Base-by-base conservation (phyloP, 1,284 basidiomycete species). In the Paramarasmius palmivorus region DNA sequence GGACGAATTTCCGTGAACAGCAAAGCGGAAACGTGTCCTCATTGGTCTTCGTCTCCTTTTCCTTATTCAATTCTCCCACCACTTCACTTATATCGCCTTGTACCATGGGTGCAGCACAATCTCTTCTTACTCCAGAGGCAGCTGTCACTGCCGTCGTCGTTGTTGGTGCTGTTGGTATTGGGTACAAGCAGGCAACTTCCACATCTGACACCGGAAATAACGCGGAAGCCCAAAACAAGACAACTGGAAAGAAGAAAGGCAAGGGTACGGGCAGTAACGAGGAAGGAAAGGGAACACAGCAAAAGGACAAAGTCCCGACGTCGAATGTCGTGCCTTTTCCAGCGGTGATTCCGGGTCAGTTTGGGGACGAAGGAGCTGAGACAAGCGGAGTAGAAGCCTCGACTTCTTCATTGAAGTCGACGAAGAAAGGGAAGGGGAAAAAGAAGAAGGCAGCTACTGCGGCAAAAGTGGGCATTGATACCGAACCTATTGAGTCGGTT, bases 381-480 rank as follows among this genome's bases (percentile, higher is more conserved):
- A 56, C 35, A 9, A 61, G 59, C 29, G 56, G 52, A 2, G 44
- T 32, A 20, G 38, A 17, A 17, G 25, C 42, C 19, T 19, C 52
- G 29, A 35, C 46, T 32, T 48, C 48, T 15, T 32, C 51, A 20
- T 32, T 49, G 41, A 49, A 36, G 34, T 51, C 40, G 22, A 58
- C 52, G 25, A 53, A 52, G 50, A 58, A 55, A 44, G 46, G 38
- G 23, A 49, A 49, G 19, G 45, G 29, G n/a, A 50, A 50, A 17
- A 55, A 58, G 36, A 35, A 22, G 15, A 39, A 22, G 39, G 35
- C 26, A 3, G 42, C 17, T 23, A 48, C n/a, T 10, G 20, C 45
- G 14, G 42, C 48, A n/a, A 41, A 60, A 59, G 49, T 52, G 52
- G 25, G 17, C 38, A 2, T 59, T 53, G 59, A 65, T 50, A 59